Evolutionary conservation across 192 early-diverging fungal species (phyloP), one percentile per base, ranked within the genome.

Genomic region (Umbelopsis ramanniana): DNA sequence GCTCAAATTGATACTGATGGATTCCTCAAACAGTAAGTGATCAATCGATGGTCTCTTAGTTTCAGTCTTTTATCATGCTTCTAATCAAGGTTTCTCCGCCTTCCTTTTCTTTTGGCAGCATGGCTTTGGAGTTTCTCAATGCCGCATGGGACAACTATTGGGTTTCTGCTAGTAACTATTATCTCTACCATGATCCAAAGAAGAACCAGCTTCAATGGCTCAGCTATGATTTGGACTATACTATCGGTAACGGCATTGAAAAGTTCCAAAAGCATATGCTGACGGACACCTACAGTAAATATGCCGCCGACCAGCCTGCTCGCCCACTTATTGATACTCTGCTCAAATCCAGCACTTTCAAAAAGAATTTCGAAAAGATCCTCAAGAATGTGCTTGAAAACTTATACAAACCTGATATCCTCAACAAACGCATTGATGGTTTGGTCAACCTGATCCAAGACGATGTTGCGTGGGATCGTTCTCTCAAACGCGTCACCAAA

Each of bases 401-500:
- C 6, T 68, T 81, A 21, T 77, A 79, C 43, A 83, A 83, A 45
- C 79, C 79, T 6, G 47, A 47, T 0, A 75, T 69, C 1, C 46
- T 79, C 14, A 45, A 54, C 21, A 60, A 74, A 3, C 71, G 76
- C 9, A 43, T 83, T 17, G 68, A 81, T 4, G 75, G 70, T 3
- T 60, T 74, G 24, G 54, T 52, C 6, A 55, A 37, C 2, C 77
- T 83, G 79, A 76, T 83, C 33, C 15, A 54, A 23, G 77, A 76
- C 1, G 82, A 81, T 46, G 75, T 80, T 54, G 71, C 68, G 2
- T 83, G 82, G 82, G 79, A 83, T 23, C 72, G 72, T 24, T 40
- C 21, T 35, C 66, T 53, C 26, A 55, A 66, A 4, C 70, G 82
- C 38, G 53, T 69, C 29, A 52, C 53, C 24, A 69, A 17, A 2